Evolutionary conservation across 1,284 basidiomycete genomes (phyloP).

Genomic region (Sporisorium graminicola): DNA sequence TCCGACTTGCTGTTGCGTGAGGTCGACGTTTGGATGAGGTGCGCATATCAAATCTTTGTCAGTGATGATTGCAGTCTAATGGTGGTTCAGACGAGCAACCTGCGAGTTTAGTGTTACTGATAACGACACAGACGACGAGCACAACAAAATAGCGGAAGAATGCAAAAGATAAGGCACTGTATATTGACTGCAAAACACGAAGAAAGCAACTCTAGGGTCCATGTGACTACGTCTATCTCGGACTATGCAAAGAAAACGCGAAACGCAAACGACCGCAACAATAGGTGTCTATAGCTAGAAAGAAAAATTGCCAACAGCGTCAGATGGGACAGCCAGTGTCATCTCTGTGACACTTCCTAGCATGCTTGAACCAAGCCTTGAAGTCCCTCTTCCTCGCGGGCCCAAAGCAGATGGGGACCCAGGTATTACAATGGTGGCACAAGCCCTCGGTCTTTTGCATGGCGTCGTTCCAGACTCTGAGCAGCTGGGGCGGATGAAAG

Average conservation of each 20-base stretch:
- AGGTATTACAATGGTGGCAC: conserved; percentile 20
- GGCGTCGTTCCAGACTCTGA: conserved; percentile 26
- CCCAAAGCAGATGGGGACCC: conserved; percentile 28
- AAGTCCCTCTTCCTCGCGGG: conserved; percentile 20
- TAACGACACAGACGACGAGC: too few species aligned
- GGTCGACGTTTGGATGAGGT: too few species aligned
- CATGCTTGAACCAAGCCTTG: conserved; percentile 31
- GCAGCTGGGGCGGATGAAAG: conserved; percentile 8
- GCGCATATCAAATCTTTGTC: too few species aligned
- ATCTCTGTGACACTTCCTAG: conserved; percentile 21
- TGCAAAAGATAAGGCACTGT: too few species aligned
- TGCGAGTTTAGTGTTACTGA: too few species aligned
- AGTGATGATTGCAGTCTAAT: not conserved
- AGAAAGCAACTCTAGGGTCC: not conserved
- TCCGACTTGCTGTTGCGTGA: too few species aligned
- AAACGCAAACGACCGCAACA: not conserved
- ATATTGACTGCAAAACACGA: not conserved
- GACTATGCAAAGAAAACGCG: not conserved
- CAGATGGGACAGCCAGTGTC: conserved; percentile 13
- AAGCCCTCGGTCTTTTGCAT: conserved; percentile 19
- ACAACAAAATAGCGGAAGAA: too few species aligned
- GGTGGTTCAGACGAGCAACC: too few species aligned
- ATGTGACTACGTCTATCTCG: too few species aligned
- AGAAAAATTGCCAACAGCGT: too few species aligned
- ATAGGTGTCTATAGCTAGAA: too few species aligned